phyloP scores from a whole-genome alignment of 805 yeast species.

The Candida adriatica region DNA sequence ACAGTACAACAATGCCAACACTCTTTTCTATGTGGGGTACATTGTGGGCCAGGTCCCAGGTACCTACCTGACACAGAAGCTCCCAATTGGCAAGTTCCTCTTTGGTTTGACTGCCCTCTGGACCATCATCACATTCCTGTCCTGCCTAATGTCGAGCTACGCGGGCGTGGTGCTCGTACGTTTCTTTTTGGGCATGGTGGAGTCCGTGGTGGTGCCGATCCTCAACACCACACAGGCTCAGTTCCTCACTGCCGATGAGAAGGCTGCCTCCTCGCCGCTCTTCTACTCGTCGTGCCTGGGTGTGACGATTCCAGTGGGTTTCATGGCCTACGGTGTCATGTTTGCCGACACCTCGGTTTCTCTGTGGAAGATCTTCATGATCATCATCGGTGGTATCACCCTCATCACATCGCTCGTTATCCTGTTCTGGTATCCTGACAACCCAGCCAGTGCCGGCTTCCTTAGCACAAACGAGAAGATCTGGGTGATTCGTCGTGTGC shows the following conservation, averaged over 20 bases:
- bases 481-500: conserved; percentile 39
- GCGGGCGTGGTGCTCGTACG: conserved; percentile 41
- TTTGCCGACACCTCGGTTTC: conserved; percentile 23
- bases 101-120: conserved; percentile 32
- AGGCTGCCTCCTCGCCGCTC: conserved; percentile 46
- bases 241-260: conserved; percentile 40
- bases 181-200: conserved; percentile 46
- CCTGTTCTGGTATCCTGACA: conserved; percentile 42
- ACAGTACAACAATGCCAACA: conserved; percentile 41
- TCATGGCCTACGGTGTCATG: conserved; percentile 36
- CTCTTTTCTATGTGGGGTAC: conserved; percentile 48
- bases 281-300: conserved; percentile 48
- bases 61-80: conserved; percentile 35
- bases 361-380: conserved; percentile 48
- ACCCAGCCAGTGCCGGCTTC: conserved; percentile 46
- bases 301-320: conserved; percentile 44
- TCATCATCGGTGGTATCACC: conserved; percentile 51
- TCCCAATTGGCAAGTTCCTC: conserved; percentile 35
- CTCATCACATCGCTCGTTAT: conserved; percentile 31
- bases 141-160: conserved; percentile 37
- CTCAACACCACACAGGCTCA: conserved; percentile 42
- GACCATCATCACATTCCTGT: conserved; percentile 40
- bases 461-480: conserved; percentile 43
- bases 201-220: conserved; percentile 37
- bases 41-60: conserved; percentile 39